Conservation (phyloP, 768 basidiomycete species). For the Gloeopeniophorella convolvens region DNA sequence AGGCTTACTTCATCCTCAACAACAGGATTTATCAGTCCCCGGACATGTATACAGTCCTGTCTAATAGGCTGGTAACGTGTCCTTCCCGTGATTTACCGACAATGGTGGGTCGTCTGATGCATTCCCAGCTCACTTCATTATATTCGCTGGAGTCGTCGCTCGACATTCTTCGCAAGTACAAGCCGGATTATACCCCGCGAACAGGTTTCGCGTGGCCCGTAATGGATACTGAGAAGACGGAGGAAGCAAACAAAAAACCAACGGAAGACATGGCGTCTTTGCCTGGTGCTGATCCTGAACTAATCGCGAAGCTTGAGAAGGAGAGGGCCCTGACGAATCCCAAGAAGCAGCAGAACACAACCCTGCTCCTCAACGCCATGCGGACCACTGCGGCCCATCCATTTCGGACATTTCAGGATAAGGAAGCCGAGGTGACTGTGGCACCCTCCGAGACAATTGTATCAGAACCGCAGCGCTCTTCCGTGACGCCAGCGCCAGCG, state of each 20-base stretch:
- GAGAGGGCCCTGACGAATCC: conserved; percentile 9
- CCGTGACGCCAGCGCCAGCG: conserved; percentile 30
- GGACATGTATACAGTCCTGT: conserved; percentile 75
- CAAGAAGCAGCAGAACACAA: conserved; percentile 60
- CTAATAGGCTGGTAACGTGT: conserved; percentile 64
- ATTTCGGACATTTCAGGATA: conserved; percentile 36
- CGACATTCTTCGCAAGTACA: conserved; percentile 60
- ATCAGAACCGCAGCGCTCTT: conserved; percentile 24
- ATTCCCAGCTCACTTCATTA: conserved; percentile 61
- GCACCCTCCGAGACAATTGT: background rate
- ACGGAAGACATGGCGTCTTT: conserved; percentile 15
- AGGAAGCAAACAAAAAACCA: conserved; percentile 38
- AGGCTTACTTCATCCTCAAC: conserved; percentile 83
- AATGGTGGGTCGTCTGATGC: background rate
- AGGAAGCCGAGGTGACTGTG: conserved; percentile 33
- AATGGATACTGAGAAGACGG: conserved; percentile 39
- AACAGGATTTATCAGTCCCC: conserved; percentile 87
- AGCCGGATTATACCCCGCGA: conserved; percentile 79
- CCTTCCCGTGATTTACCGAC: background rate
- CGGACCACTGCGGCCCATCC: conserved; percentile 69
- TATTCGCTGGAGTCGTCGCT: conserved; percentile 72
- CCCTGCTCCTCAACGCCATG: conserved; percentile 73
- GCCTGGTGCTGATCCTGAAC: conserved; percentile 13
- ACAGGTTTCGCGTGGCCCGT: conserved; percentile 86
- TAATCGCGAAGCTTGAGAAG: conserved; percentile 12